Evolutionary conservation across 2,329 filamentous ascomycete species (phyloP), one percentile per base, ranked within the genome.

Genomic region (Escovopsis sp.): DNA sequence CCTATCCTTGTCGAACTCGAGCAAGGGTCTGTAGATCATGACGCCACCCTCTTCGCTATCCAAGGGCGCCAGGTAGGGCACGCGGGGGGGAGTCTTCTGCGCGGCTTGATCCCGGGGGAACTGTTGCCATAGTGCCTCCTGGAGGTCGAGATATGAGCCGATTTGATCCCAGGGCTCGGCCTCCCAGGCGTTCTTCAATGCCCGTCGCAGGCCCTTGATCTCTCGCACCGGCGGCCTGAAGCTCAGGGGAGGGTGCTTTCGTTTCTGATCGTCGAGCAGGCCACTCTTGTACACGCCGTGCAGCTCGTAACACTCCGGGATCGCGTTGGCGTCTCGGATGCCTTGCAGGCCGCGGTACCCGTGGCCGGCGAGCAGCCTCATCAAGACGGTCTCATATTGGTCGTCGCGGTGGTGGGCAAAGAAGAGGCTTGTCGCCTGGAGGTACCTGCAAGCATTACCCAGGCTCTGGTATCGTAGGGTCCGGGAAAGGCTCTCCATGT

Each of bases 381-480:
- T 83, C 39, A 96, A 62, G 4, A 93, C 70, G 0, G 88, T 95
- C 63, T 98, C 91, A 43, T 87, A 82, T 54, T 91, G 85, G 53
- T 98, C 91, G 53, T 95, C 88, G 47, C 73, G 68, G 57, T 98
- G 91, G 56, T 98, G 91, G 4, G 81, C 91, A 25, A 93, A 65
- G 33, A 95, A 71, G 2, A 96, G 57, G 15, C 74, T 73, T 5
- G 59, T 61, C 4, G 83, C 72, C 0, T 62, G 56, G 6, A 63
- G 50, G 1, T 62, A 56, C 13, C 59, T 58, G 55, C 83, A 87
- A 7, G 70, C 67, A 12, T 51, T 55, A 1, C 83, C 88, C 1
- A 96, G 60, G 1, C 68, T 65, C 46, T 75, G 79, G 58, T 88
- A 96, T 12, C 91, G 77, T 30, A 81, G 66, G 16, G 62, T 72